Conservation (phyloP, 192 early-diverging fungal species). For the Tieghemiomyces parasiticus region DNA sequence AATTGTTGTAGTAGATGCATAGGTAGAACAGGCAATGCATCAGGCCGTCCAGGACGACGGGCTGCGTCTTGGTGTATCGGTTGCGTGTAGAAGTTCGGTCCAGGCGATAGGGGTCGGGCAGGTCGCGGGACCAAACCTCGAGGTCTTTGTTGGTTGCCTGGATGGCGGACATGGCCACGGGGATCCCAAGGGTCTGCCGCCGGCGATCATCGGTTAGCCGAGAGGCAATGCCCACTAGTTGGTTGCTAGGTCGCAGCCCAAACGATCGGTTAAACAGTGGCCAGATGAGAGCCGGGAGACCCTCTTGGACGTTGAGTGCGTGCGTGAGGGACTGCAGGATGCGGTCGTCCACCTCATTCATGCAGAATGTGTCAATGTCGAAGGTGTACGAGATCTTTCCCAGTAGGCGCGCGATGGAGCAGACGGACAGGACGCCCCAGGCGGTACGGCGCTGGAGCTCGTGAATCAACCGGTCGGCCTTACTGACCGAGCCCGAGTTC, state of each 20-base stretch:
- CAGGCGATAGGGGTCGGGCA: neutral
- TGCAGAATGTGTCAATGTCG: neutral
- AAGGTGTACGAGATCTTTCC: neutral
- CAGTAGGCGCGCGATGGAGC: neutral
- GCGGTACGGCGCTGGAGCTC: neutral
- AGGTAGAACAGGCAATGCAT: neutral
- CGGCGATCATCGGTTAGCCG: neutral
- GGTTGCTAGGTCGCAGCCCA: neutral
- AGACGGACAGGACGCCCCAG: neutral
- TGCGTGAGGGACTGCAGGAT: neutral
- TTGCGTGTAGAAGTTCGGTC: neutral
- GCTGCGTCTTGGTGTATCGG: neutral
- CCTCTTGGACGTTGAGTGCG: neutral
- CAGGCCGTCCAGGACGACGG: neutral
- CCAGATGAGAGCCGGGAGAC: neutral
- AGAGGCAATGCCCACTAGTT: neutral
- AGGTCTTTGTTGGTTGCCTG: neutral
- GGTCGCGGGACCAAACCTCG: neutral
- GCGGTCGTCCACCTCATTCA: neutral
- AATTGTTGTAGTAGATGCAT: conserved; percentile 2
- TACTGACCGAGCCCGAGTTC: neutral
- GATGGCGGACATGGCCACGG: neutral
- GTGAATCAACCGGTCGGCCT: neutral
- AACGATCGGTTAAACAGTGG: neutral
- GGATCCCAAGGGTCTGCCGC: neutral